Evolutionary conservation across 1,284 basidiomycete genomes (phyloP), one percentile per base, ranked within the genome.

Genomic region (Neonothopanus nambi): DNA sequence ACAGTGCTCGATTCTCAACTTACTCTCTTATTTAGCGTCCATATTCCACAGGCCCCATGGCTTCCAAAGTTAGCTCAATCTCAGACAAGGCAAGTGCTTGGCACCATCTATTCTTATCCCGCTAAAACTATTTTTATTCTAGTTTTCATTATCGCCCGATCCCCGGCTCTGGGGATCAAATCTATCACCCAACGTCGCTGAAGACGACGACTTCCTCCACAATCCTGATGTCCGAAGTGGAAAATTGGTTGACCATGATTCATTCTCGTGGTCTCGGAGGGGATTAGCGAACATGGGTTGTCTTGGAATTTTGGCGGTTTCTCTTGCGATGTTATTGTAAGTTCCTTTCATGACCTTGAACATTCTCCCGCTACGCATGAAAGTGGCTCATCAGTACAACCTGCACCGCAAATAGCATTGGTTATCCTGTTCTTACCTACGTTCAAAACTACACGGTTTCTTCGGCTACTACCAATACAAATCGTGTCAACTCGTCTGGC

Each of bases 241-340:
- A 23, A 64, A 67, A 41, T 54, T 41, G 36, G 59, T 62, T 26
- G 69, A 71, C 18, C 54, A 45, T 39, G 59, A 61, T 21, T 67
- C 74, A 28, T 64, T 74, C 54, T 73, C 75, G 24, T 56, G 69
- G 38, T 73, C 74, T 26, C 57, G 69, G 38, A 74, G 87, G 62
- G 87, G 84, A 7, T 40, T 87, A 11, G 67, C 72, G 26, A 89
- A 90, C 61, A 59, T 90, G 1, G 88, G 87, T 0, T 89, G 85
- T 66, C 70, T 90, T 9, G 53, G 77, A 46, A 41, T 86, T 40
- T 65, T 88, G 12, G 62, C 72, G n/a, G 46, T 72, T 3, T 68
- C 69, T 8, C 68, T 87, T 26, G 58, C 88, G 24, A 62, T 70
- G 11, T 70, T 84, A 21, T 84, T 84, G 81, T 82, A 61, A 64